A percentile compares a stretch with the other conserved stretches of the same genome.
Evolutionary conservation across 2,329 filamentous ascomycete genomes (phyloP).

Genomic region (Furcasterigmium sp.): DNA sequence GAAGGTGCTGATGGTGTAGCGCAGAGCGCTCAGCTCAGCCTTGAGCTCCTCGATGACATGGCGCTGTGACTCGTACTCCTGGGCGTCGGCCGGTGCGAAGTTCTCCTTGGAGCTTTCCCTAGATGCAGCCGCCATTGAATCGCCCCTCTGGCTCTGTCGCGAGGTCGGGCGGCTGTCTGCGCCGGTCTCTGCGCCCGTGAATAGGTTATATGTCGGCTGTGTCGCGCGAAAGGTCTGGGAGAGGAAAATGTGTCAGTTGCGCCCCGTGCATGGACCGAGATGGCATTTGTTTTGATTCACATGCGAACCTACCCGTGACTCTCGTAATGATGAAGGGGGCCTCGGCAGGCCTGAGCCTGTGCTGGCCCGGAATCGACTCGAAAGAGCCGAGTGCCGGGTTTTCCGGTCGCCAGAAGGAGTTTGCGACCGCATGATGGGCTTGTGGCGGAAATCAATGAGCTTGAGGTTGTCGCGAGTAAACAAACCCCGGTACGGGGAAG

Average conservation of each 20-base stretch:
- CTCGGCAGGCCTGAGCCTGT: constrained; percentile 28
- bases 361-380: constrained; percentile 27
- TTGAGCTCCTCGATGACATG: constrained; percentile 71
- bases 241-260: constrained; percentile 22
- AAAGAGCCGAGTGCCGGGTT: constrained; percentile 21
- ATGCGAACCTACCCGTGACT: constrained; percentile 32
- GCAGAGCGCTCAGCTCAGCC: constrained; percentile 80
- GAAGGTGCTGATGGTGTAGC: constrained; percentile 80
- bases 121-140: constrained; percentile 41
- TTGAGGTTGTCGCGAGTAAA: constrained; percentile 5
- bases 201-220: constrained; percentile 54
- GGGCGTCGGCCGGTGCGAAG: constrained; percentile 51
- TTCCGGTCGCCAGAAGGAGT: constrained; percentile 18
- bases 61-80: constrained; percentile 53
- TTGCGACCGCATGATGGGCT: constrained; percentile 20
- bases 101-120: constrained; percentile 57
- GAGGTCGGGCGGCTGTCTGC: constrained; percentile 29
- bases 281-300: constrained; percentile 5
- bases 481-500: not conserved
- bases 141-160: constrained; percentile 32
- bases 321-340: constrained; percentile 27
- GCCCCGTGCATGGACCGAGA: not conserved
- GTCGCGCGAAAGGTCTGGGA: constrained; percentile 40
- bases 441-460: constrained; percentile 15
- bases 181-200: constrained; percentile 45